Evolutionary conservation across 2,329 filamentous ascomycete genomes (phyloP).

Genomic region (Botryotinia calthae): DNA sequence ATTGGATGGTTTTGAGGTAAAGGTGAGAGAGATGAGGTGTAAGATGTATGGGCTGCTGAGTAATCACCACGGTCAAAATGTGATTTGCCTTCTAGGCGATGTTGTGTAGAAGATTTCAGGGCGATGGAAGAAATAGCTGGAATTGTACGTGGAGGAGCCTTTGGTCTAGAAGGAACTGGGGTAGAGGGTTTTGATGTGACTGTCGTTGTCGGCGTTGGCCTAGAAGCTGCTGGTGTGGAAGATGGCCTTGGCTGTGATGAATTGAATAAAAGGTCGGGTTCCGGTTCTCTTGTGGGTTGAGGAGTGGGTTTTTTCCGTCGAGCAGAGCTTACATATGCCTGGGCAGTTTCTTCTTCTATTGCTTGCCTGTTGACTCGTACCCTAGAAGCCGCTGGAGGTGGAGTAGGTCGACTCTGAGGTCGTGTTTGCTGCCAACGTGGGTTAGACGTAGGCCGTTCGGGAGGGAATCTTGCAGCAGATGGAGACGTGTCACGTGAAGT

Average conservation of each 20-base stretch:
- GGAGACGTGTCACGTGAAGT: constrained; percentile 51
- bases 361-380: constrained; percentile 68
- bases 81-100: constrained; percentile 76
- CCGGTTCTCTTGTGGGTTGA: constrained; percentile 43
- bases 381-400: constrained; percentile 47
- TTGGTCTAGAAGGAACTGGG: constrained; percentile 46
- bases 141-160: constrained; percentile 48
- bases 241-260: constrained; percentile 36
- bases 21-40: constrained; percentile 70
- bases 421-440: constrained; percentile 60
- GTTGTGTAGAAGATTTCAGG: constrained; percentile 71
- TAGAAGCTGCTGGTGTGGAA: constrained; percentile 36
- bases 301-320: constrained; percentile 66
- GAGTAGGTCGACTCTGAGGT: constrained; percentile 18
- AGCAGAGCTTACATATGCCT: constrained; percentile 85
- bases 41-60: constrained; percentile 77
- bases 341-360: constrained; percentile 74
- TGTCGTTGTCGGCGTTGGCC: constrained; percentile 40
- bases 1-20: constrained; percentile 80
- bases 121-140: constrained; percentile 68
- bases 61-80: constrained; percentile 96
- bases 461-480: constrained; percentile 45
- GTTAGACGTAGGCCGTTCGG: constrained; percentile 45
- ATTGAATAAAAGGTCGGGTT: constrained; percentile 64
- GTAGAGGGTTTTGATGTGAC: constrained; percentile 45